Percentiles rank a stretch among this genome's conserved stretches.
phyloP scores from a whole-genome alignment of 2,329 filamentous ascomycete species.

The Lachnellula subtilissima region DNA sequence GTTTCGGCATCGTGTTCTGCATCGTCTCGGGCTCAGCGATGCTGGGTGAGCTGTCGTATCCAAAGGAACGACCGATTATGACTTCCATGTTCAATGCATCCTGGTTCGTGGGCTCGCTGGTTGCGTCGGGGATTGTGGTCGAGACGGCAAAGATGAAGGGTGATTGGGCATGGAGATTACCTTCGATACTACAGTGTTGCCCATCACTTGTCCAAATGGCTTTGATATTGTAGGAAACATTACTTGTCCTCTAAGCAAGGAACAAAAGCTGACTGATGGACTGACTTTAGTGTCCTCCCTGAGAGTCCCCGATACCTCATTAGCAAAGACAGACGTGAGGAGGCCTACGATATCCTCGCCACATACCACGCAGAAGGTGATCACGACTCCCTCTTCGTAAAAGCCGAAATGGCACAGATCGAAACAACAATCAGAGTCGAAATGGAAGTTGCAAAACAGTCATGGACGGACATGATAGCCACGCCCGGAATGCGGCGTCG shows the following conservation, averaged over 20 bases:
- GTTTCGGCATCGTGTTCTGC: conserved; percentile 47
- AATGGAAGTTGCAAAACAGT: conserved; percentile 46
- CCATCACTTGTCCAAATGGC: conserved; percentile 23
- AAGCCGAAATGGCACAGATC: conserved; percentile 58
- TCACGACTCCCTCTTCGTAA: conserved; percentile 45
- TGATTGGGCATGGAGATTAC: conserved; percentile 39
- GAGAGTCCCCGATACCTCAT: conserved; percentile 55
- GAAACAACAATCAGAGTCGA: conserved; percentile 51
- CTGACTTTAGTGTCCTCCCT: conserved; percentile 39
- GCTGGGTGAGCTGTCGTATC: conserved; percentile 49
- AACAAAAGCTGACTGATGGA: background rate
- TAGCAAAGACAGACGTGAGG: conserved; percentile 51
- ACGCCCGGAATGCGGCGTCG: conserved; percentile 47
- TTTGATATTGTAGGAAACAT: conserved; percentile 10
- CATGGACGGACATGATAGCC: conserved; percentile 49
- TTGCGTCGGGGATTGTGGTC: conserved; percentile 40
- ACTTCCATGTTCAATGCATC: conserved; percentile 52
- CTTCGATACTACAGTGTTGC: conserved; percentile 36
- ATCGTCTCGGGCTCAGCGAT: conserved; percentile 48
- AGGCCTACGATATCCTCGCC: conserved; percentile 50
- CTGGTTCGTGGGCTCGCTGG: conserved; percentile 44
- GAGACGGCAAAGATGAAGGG: conserved; percentile 38
- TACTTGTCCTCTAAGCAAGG: background rate
- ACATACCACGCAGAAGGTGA: conserved; percentile 51
- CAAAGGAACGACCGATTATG: conserved; percentile 47